These are phyloP conservation scores for Daedaleopsis nitida DNA, from an alignment of 768 basidiomycete genomes.

Conservation along the genomic window DNA sequence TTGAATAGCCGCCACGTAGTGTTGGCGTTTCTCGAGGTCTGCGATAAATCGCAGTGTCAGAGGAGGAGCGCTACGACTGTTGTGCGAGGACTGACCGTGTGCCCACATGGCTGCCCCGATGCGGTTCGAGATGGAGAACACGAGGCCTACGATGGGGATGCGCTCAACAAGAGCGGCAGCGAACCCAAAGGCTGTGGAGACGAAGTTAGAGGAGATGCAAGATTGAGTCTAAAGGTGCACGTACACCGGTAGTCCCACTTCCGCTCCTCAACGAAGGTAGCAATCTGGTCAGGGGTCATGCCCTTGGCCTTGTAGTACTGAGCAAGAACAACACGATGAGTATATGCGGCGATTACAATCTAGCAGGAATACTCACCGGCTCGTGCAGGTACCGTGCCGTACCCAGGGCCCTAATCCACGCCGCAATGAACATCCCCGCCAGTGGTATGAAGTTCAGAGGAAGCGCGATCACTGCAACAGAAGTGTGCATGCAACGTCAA, in stretches of 20 bases:
- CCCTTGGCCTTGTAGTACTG: constrained; percentile 86
- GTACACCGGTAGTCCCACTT: constrained; percentile 86
- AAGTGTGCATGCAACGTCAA: background rate
- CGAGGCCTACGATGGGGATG: constrained; percentile 77
- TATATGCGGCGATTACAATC: background rate
- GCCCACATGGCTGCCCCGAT: constrained; percentile 97
- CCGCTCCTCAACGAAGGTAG: constrained; percentile 83
- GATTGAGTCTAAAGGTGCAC: constrained; percentile 16
- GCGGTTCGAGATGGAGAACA: constrained; percentile 84
- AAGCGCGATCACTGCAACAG: constrained; percentile 51
- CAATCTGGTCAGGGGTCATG: constrained; percentile 71
- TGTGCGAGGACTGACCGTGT: constrained; percentile 49
- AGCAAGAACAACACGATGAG: constrained; percentile 2
- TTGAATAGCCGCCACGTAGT: constrained; percentile 42
- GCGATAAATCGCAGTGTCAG: background rate
- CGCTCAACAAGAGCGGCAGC: constrained; percentile 78
- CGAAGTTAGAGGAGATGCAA: background rate
- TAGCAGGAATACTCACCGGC: constrained; percentile 46
- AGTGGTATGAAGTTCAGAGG: constrained; percentile 66
- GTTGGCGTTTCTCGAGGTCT: constrained; percentile 68
- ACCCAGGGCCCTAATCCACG: constrained; percentile 66
- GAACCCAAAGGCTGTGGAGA: constrained; percentile 75
- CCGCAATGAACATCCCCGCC: constrained; percentile 60
- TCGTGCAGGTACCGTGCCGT: constrained; percentile 71
- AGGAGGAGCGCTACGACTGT: too few species aligned